phyloP scores from a whole-genome alignment of 345 rosid genomes.

The Angophora floribunda region DNA sequence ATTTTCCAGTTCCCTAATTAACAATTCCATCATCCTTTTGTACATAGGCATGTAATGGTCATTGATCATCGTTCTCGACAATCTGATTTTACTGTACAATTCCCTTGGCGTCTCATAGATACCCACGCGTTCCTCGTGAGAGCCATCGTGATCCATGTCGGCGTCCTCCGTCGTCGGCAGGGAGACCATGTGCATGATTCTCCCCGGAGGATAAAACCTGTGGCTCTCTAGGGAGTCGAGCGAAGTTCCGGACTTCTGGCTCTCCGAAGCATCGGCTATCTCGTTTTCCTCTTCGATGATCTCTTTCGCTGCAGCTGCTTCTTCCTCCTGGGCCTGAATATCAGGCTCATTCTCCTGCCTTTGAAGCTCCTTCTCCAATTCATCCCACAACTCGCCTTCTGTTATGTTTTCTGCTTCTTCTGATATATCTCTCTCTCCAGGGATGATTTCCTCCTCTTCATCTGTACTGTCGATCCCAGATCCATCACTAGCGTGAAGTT shows the following conservation, averaged over 20 bases:
- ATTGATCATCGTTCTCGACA: conserved; percentile 83
- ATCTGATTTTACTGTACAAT: conserved; percentile 81
- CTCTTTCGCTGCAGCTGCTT: conserved; percentile 72
- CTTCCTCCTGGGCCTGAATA: conserved; percentile 53
- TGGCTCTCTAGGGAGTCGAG: conserved; percentile 48
- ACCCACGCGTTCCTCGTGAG: conserved; percentile 25
- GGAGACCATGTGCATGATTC: conserved; percentile 72
- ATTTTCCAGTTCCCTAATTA: conserved; percentile 51
- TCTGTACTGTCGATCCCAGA: conserved; percentile 44
- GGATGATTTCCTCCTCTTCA: conserved; percentile 62
- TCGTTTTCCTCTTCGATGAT: conserved; percentile 62
- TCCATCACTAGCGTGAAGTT: conserved; percentile 27
- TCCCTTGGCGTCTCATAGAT: conserved; percentile 80
- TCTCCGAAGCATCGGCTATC: conserved; percentile 27
- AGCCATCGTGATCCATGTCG: not conserved
- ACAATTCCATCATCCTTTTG: conserved; percentile 81
- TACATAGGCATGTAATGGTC: conserved; percentile 98
- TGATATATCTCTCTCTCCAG: conserved; percentile 20
- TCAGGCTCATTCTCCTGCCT: conserved; percentile 50
- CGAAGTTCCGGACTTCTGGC: conserved; percentile 18
- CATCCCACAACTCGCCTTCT: conserved; percentile 82
- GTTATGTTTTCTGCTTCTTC: conserved; percentile 39
- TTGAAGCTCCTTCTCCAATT: conserved; percentile 75
- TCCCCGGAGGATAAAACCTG: conserved; percentile 82
- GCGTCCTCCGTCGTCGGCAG: conserved; percentile 11